phyloP scores from a whole-genome alignment of 2,329 filamentous ascomycete species.

The Cladosporium sp. region DNA sequence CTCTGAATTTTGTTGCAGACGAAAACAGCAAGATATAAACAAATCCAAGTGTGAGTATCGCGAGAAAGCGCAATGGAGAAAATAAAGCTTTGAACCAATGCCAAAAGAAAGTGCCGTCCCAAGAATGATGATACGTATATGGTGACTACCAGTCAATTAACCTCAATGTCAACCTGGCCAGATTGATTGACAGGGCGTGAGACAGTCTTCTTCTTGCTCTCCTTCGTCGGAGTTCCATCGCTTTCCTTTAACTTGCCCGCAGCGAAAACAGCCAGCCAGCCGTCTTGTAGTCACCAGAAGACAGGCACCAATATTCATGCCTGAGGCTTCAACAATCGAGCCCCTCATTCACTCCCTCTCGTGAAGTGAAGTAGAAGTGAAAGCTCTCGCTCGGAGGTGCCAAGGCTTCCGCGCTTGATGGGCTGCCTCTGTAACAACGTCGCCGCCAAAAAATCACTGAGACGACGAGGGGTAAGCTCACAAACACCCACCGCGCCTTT shows the following conservation, averaged over 20 bases:
- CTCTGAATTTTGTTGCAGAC: too few species aligned
- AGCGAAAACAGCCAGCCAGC: neutral
- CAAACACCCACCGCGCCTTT: neutral
- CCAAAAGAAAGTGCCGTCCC: neutral
- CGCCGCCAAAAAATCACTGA: neutral
- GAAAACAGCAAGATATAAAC: too few species aligned
- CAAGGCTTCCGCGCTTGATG: neutral
- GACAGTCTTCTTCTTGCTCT: neutral
- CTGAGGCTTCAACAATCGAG: neutral
- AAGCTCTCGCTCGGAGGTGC: neutral
- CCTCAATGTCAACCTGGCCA: slow-evolving; percentile 1
- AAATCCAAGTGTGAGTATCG: too few species aligned
- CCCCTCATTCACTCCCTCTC: neutral
- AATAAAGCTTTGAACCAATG: neutral
- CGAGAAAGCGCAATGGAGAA: too few species aligned
- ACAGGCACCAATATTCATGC: neutral
- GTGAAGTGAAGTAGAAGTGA: too few species aligned
- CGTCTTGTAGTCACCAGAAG: neutral
- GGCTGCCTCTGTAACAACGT: neutral
- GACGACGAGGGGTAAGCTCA: neutral
- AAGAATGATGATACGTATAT: neutral
- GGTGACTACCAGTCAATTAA: neutral
- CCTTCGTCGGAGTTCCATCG: neutral
- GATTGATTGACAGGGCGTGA: slow-evolving; percentile 5
- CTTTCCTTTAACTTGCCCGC: neutral